Evolutionary conservation across 2,329 filamentous ascomycete species (phyloP), one percentile per base, ranked within the genome.

Genomic region (Raffaelea deltoideospora): DNA sequence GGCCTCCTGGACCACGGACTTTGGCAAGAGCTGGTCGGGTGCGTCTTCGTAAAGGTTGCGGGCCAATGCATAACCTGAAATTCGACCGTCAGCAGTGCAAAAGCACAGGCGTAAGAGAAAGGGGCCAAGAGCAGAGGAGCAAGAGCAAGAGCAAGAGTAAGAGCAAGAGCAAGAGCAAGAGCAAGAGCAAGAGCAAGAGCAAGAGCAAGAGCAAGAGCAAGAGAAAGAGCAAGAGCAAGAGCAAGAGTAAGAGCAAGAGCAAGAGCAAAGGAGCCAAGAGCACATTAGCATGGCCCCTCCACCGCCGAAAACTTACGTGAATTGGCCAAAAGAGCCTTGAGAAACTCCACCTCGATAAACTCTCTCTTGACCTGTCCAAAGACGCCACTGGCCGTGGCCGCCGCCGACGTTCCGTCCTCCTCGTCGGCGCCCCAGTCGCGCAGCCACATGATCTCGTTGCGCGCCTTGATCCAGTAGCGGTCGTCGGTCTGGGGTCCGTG

Each of bases 401-500:
- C 24, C 3, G 30, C 26, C 10, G 35, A 3, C 3, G 45, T 44
- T 22, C 34, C 41, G 19, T 53, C 45, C 39, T 55, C 49, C 37
- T 67, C 57, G 41, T 69, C 62, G 19, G 65, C 63, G 24, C 76
- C 76, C 81, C 81, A 87, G 48, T 69, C 68, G 50, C 76, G 73
- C 22, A 88, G 61, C 82, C 82, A 88, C 4, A 85, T 51, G 9
- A 87, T 54, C 47, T 78, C 74, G 30, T 68, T 67, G 39, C 80
- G 67, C 11, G 70, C 65, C 37, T 59, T 63, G 20, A 64, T 58
- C 77, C 78, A 82, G 42, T 70, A 72, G 24, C 64, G 64, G 41
- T 82, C 76, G 37, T 82, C 74, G 26, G 64, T 67, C 41, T 67
- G 73, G 2, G 67, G 59, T 11, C 62, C 61, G 37, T 63, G 64